Base-by-base conservation (phyloP, 2,329 filamentous ascomycete genomes). In the Colletotrichum shisoi region DNA sequence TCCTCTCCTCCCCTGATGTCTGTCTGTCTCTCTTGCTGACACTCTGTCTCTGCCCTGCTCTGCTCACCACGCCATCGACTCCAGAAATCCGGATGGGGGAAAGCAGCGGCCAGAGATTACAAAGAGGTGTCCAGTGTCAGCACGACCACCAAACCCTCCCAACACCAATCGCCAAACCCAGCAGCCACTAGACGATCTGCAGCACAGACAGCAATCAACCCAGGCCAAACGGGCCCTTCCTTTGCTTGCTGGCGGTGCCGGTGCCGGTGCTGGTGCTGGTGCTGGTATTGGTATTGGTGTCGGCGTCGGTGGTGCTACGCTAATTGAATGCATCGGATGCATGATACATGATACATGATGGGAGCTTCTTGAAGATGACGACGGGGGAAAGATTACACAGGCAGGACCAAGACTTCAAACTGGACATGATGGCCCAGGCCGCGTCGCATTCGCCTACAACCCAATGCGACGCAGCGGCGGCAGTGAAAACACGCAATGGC, bases 21-120 rank as follows among this genome's bases (percentile, higher is more conserved):
- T 27, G 24, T 27, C 24, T 27, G 24, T 27, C 24, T 27, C 24
- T 27, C 24, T 27, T 27, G 24, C 24, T 27, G 24, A 27, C 31
- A 40, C 37, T 19, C 19, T 24, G 13, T 39, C 42, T 27, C n/a
- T 17, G 24, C 57, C 31, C 57, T 31, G 9, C 15, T 15, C n/a
- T 37, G 57, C 4, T 48, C 39, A 12, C 7, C 54, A 48, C 61
- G 49, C 64, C 64, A 51, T 67, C 64, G 64, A 59, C 17, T 59
- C 54, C 49, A 31, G 59, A 54, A 44, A 53, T 54, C 64, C 64
- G 61, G 63, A 70, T 58, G 57, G 63, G 67, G 60, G 54, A 59
- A 48, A 52, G 66, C 42, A 69, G 31, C 54, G 53, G 42, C 31
- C 46, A 57, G 39, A 64, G 51, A 48, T 57, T 58, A 67, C 64